A percentile compares a stretch with the other conserved stretches of the same genome.
Conservation (phyloP, 805 yeast species). For the Lipomyces lipofer region DNA sequence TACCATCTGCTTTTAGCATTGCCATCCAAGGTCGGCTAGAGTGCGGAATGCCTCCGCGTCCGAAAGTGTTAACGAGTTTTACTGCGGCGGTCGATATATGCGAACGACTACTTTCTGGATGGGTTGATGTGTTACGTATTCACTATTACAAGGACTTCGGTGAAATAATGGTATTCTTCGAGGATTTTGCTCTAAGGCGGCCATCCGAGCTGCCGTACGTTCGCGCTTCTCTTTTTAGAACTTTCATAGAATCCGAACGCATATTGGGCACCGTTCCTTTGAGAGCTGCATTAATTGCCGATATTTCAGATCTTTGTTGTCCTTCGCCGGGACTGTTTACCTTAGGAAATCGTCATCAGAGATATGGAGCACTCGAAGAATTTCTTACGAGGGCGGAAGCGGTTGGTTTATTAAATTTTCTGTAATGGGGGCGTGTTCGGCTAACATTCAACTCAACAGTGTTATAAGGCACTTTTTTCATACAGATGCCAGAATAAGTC, state of each 20-base stretch:
- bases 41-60: slow-evolving; percentile 29
- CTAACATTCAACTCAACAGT: slow-evolving; percentile 20
- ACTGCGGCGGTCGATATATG: slow-evolving; percentile 2
- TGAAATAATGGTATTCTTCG: slow-evolving; percentile 13
- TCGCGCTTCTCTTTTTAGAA: slow-evolving; percentile 10
- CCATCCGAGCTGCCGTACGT: slow-evolving; percentile 25
- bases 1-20: slow-evolving; percentile 22
- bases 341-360: slow-evolving; percentile 6
- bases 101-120: slow-evolving; percentile 5
- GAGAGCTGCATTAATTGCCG: slow-evolving; percentile 11
- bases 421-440: background rate
- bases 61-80: slow-evolving; percentile 2
- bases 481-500: slow-evolving; percentile 68
- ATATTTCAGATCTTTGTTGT: slow-evolving; percentile 16
- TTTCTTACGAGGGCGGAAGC: slow-evolving; percentile 16
- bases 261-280: slow-evolving; percentile 13
- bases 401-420: background rate
- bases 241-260: slow-evolving; percentile 4
- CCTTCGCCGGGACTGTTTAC: slow-evolving; percentile 15
- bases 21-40: slow-evolving; percentile 30
- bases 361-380: background rate
- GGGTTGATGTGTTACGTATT: slow-evolving; percentile 1
- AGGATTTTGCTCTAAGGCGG: slow-evolving; percentile 7
- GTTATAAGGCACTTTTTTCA: slow-evolving; percentile 51
- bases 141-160: slow-evolving; percentile 11